Conservation (phyloP, 768 basidiomycete genomes). For the Hypholoma sublateritium region DNA sequence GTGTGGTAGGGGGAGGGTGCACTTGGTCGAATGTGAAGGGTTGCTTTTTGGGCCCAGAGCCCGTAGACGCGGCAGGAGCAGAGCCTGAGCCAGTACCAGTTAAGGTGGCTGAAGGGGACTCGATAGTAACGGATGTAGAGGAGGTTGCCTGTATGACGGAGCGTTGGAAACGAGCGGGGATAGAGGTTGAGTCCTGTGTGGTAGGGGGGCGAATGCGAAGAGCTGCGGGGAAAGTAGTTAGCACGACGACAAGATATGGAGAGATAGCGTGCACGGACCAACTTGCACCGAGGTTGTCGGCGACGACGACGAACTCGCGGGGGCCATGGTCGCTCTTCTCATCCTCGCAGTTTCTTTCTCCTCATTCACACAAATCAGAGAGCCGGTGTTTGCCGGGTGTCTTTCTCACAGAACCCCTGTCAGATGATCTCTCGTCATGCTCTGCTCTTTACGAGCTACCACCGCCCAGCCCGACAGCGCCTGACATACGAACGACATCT, state of each 20-base stretch:
- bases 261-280: constrained; percentile 53
- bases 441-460: not conserved
- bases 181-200: constrained; percentile 77
- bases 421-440: constrained; percentile 15
- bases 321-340: constrained; percentile 63
- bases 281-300: constrained; percentile 92
- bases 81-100: constrained; percentile 50
- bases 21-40: constrained; percentile 94
- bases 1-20: constrained; percentile 80
- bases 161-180: constrained; percentile 93
- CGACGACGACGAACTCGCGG: constrained; percentile 66
- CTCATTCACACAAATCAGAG: constrained; percentile 29
- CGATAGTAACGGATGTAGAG: constrained; percentile 78
- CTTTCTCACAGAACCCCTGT: constrained; percentile 26
- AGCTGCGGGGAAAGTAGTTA: constrained; percentile 42
- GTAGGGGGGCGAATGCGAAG: constrained; percentile 90
- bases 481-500: not conserved
- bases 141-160: constrained; percentile 80
- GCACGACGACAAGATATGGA: constrained; percentile 5
- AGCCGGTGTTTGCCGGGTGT: constrained; percentile 36
- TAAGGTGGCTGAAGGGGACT: constrained; percentile 57
- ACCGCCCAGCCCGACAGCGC: not conserved
- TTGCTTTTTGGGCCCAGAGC: constrained; percentile 71
- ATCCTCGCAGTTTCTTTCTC: constrained; percentile 23
- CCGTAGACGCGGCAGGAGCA: constrained; percentile 41